Conservation (phyloP, 2,329 filamentous ascomycete genomes). For the Coniella vitis region DNA sequence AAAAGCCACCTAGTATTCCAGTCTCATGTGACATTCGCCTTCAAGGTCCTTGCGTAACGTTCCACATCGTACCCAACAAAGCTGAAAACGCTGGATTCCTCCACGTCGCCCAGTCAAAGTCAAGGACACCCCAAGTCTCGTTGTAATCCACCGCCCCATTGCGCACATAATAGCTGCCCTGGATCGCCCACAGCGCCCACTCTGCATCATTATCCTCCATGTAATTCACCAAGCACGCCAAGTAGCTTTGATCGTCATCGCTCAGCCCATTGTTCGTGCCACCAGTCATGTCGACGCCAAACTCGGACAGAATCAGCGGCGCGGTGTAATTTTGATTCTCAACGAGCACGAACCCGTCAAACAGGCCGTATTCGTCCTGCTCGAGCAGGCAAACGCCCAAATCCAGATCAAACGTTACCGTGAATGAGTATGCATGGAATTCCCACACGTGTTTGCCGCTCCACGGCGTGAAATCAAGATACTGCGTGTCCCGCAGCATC, state of each 20-base stretch:
- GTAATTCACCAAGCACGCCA: constrained; percentile 45
- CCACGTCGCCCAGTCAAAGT: constrained; percentile 31
- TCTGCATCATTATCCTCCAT: constrained; percentile 50
- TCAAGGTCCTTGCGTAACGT: constrained; percentile 34
- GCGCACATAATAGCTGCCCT: constrained; percentile 54
- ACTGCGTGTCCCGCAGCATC: constrained; percentile 29
- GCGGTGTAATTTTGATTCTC: constrained; percentile 41
- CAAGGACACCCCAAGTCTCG: constrained; percentile 45
- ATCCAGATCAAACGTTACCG: constrained; percentile 37
- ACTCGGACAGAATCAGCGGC: constrained; percentile 52
- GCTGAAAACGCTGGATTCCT: constrained; percentile 29
- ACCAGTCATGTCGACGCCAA: constrained; percentile 45
- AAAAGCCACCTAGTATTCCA: too few species aligned
- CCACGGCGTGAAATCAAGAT: constrained; percentile 39
- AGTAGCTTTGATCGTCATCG: constrained; percentile 39
- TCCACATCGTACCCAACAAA: constrained; percentile 31
- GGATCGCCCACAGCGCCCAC: constrained; percentile 53
- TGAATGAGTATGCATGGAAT: constrained; percentile 52
- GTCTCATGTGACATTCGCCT: not conserved
- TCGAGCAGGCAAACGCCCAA: constrained; percentile 37
- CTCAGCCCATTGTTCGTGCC: constrained; percentile 33
- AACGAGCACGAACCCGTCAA: constrained; percentile 45
- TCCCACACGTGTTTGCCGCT: constrained; percentile 52
- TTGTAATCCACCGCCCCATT: constrained; percentile 42
- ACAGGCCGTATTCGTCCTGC: constrained; percentile 37